Conservation (phyloP, 345 rosid species). For the Hibiscus trionum region DNA sequence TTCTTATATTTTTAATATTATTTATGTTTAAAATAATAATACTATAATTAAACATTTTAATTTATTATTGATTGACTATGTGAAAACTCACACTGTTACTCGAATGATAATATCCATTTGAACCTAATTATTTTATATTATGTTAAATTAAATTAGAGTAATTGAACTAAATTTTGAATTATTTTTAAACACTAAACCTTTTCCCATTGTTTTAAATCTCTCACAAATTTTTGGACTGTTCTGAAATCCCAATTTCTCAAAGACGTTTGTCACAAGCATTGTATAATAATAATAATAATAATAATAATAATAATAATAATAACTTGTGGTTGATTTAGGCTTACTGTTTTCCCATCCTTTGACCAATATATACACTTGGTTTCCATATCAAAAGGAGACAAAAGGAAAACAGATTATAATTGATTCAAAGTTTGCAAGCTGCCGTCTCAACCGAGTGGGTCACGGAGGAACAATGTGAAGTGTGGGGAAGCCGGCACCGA, state of each 20-base stretch:
- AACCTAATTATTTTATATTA: no score
- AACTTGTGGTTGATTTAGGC: background rate
- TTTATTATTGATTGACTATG: no score
- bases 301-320: background rate
- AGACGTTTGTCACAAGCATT: background rate
- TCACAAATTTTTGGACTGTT: background rate
- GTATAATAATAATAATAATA: background rate
- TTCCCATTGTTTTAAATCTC: no score
- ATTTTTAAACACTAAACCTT: no score
- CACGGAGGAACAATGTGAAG: background rate
- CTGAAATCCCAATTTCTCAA: background rate
- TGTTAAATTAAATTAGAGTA: no score
- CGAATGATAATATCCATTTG: no score
- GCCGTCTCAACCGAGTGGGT: constrained; percentile 1
- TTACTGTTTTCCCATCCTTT: background rate
- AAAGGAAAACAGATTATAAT: background rate
- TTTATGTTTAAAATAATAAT: no score
- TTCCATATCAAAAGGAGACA: background rate
- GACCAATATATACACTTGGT: background rate
- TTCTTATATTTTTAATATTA: no score
- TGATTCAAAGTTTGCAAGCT: background rate
- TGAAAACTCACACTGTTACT: no score
- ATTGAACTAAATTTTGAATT: no score
- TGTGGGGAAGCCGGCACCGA: constrained; percentile 11
- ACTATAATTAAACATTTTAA: no score